Base-by-base conservation (phyloP, 768 basidiomycete species). In the Serendipita indica region DNA sequence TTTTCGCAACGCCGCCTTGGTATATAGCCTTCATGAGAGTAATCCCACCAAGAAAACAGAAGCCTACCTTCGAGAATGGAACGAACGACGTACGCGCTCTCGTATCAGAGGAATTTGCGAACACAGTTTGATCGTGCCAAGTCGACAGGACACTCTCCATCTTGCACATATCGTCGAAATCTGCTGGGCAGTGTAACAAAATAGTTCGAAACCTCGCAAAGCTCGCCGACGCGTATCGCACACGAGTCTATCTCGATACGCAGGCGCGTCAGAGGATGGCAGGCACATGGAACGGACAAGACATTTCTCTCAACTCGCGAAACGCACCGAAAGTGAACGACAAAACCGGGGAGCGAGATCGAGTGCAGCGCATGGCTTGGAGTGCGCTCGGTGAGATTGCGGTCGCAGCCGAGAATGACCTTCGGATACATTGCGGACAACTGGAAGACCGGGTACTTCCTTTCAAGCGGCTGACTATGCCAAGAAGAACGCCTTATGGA, bases 91-190 rank as follows among this genome's bases (percentile, higher is more conserved):
- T 62, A 32, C 27, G 57, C 49, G 16, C n/a, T 43, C 18, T 58
- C 28, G 25, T 57, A 57, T 2, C 33, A n/a, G 12, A 6, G 14
- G 12, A n/a, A 14, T 60, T 12, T 10, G 1, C 33, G 18, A 16
- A 34, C 33, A 57, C 25, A 14, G 30, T 59, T 10, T 58, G 32
- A 3, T 41, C 22, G 16, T 16, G 18, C 6, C n/a, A 25, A 64
- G 63, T 63, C 59, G 63, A 64, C 57, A 52, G 35, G 13, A 64
- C 63, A 6, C 39, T 64, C 13, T 39, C 33, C n/a, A 58, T 64
- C 16, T 43, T 64, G n/a, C 13, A 56, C 34, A 20, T 22, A 14
- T 62, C 63, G 14, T 58, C 63, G 20, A 61, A 39, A 20, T 43
- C 57, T 16, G 33, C 37, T 10, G 54, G 59, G 34, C 39, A 33